Conservation (phyloP, 148 eudicot genomes). For the Amaranthus palmeri region DNA sequence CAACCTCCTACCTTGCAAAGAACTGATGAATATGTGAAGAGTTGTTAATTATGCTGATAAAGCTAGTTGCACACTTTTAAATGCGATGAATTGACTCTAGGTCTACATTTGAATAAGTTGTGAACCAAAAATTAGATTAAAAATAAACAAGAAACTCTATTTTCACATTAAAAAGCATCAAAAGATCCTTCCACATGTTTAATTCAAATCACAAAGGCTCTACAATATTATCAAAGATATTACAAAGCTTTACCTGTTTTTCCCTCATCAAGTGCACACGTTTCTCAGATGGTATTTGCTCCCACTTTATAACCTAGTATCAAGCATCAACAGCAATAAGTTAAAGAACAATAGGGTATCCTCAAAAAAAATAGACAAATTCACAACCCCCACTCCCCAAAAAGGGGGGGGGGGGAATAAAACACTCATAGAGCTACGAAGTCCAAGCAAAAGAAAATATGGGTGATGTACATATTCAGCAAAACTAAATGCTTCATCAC, state of each 20-base stretch:
- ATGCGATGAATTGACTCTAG: neutral
- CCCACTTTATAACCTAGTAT: conserved; percentile 70
- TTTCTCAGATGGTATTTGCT: conserved; percentile 68
- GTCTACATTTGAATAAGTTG: neutral
- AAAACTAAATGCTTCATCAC: conserved; percentile 75
- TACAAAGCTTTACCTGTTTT: conserved; percentile 52
- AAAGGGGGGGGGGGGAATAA: neutral
- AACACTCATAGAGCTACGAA: neutral
- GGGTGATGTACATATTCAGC: conserved; percentile 61
- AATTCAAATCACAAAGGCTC: neutral
- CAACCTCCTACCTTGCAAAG: too few species aligned
- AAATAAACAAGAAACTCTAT: neutral
- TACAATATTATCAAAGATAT: neutral
- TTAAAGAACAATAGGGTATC: neutral
- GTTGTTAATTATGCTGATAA: too few species aligned
- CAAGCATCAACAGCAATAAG: conserved; percentile 2
- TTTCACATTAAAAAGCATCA: neutral
- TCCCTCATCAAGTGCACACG: conserved; percentile 80
- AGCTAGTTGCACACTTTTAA: neutral
- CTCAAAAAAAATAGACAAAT: neutral
- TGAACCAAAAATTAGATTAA: neutral
- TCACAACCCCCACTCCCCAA: neutral
- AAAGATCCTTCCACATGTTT: neutral
- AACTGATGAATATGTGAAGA: too few species aligned
- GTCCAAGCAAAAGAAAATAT: neutral